Evolutionary conservation across 768 basidiomycete species (phyloP).

Genomic region (Tephrocybe sp.): DNA sequence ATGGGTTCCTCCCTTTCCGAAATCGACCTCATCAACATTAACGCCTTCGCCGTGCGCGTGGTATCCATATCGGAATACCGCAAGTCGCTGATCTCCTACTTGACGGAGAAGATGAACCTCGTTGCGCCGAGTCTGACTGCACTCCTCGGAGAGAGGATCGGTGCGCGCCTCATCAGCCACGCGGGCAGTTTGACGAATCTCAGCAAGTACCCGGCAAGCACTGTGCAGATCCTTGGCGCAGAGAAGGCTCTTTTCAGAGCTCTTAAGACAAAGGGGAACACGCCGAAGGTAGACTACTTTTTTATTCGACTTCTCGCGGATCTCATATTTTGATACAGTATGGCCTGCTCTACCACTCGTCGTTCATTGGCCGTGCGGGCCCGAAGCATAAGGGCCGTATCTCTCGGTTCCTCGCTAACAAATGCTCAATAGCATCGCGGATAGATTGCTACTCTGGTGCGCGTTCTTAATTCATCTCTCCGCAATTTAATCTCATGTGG

Average conservation of each 20-base stretch:
- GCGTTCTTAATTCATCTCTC: constrained; percentile 12
- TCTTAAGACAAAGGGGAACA: constrained; percentile 98
- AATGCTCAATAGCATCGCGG: constrained; percentile 94
- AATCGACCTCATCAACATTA: constrained; percentile 95
- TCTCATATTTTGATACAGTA: constrained; percentile 52
- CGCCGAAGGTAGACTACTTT: constrained; percentile 71
- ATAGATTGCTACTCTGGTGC: constrained; percentile 93
- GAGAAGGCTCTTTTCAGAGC: constrained; percentile 98
- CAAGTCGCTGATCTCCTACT: constrained; percentile 82
- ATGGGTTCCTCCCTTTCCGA: constrained; percentile 93
- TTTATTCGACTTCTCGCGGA: neutral
- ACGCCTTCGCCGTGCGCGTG: constrained; percentile 86
- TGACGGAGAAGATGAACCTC: constrained; percentile 96
- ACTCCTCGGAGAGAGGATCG: constrained; percentile 88
- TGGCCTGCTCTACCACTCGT: constrained; percentile 95
- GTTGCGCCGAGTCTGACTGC: constrained; percentile 94
- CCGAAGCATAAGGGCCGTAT: constrained; percentile 96
- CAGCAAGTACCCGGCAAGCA: constrained; percentile 97
- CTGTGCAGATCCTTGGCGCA: constrained; percentile 96
- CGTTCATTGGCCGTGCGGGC: constrained; percentile 94
- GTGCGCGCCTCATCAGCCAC: constrained; percentile 91
- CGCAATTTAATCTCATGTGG: constrained; percentile 4
- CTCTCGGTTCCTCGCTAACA: constrained; percentile 98
- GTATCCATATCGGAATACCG: constrained; percentile 93
- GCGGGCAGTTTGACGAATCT: constrained; percentile 96